Evolutionary conservation across 169 alveolate genomes (phyloP).

Genomic region (Babesia ovata): DNA sequence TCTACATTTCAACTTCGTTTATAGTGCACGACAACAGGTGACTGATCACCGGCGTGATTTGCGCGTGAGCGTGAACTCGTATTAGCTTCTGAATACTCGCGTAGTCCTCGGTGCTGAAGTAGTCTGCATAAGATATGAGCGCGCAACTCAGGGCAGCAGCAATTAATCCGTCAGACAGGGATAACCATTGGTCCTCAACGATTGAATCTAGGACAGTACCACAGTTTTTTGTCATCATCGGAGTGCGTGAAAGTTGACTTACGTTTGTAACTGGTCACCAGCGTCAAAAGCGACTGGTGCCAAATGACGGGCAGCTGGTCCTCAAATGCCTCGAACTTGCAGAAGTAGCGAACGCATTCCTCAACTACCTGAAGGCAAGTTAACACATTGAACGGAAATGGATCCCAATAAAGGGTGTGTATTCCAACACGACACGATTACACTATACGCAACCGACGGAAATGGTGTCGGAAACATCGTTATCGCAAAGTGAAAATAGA

Average conservation of each 20-base stretch:
- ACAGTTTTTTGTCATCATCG: conserved; percentile 32
- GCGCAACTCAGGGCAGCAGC: neutral
- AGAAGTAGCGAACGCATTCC: conserved; percentile 69
- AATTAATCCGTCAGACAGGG: conserved; percentile 67
- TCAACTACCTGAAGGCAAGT: conserved; percentile 59
- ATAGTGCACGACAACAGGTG: conserved; percentile 37
- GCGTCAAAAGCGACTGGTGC: conserved; percentile 90
- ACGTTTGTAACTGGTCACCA: conserved; percentile 87
- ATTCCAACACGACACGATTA: conserved; percentile 29
- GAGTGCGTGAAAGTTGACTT: neutral
- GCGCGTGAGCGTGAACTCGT: conserved; percentile 47
- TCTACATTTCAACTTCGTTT: conserved; percentile 47
- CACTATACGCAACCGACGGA: conserved; percentile 16
- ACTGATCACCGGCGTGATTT: conserved; percentile 49
- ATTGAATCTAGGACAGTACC: conserved; percentile 35
- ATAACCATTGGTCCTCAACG: conserved; percentile 63
- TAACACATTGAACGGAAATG: neutral
- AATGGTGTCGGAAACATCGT: conserved; percentile 21
- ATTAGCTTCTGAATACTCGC: conserved; percentile 28
- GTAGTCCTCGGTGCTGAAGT: conserved; percentile 47
- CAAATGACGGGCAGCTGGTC: conserved; percentile 90
- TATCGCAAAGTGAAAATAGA: conserved; percentile 73
- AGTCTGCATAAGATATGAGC: conserved; percentile 21
- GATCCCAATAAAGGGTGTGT: conserved; percentile 1
- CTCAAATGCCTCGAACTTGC: conserved; percentile 76